Evolutionary conservation across 441 rosid genomes (phyloP).

Genomic region (Populus hybrid): DNA sequence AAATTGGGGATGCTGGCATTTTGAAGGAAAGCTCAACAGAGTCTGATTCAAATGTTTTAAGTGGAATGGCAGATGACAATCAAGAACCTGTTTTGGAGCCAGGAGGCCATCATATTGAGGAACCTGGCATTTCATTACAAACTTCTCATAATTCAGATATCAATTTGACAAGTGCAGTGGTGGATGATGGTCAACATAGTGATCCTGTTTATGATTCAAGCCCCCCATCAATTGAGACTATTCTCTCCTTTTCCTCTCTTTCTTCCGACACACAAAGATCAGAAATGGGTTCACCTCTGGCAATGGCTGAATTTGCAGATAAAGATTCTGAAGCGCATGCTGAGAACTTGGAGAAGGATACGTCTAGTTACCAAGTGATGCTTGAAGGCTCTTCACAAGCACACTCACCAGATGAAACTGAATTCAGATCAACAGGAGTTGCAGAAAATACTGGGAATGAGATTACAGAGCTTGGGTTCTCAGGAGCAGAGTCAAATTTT

Average conservation of each 20-base stretch:
- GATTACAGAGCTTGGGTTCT: constrained; percentile 17
- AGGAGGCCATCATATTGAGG: not conserved
- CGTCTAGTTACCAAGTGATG: constrained; percentile 30
- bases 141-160: constrained; percentile 16
- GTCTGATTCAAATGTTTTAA: not conserved
- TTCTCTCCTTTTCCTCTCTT: constrained; percentile 58
- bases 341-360: constrained; percentile 26
- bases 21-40: constrained; percentile 1
- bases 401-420: constrained; percentile 25
- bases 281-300: constrained; percentile 30
- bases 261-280: constrained; percentile 48
- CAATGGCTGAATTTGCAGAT: constrained; percentile 20
- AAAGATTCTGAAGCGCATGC: constrained; percentile 34
- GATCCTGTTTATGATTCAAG: constrained; percentile 90
- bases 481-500: constrained; percentile 24
- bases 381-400: constrained; percentile 27
- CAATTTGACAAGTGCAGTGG: constrained; percentile 14
- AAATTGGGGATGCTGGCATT: constrained; percentile 12
- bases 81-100: constrained; percentile 12
- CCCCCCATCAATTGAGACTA: constrained; percentile 47
- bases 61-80: constrained; percentile 9
- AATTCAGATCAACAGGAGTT: constrained; percentile 30
- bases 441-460: constrained; percentile 32
- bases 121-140: constrained; percentile 10
- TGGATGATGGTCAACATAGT: constrained; percentile 44